Conservation (phyloP, 306 rosid species). For the Cicer pinnatifidum region DNA sequence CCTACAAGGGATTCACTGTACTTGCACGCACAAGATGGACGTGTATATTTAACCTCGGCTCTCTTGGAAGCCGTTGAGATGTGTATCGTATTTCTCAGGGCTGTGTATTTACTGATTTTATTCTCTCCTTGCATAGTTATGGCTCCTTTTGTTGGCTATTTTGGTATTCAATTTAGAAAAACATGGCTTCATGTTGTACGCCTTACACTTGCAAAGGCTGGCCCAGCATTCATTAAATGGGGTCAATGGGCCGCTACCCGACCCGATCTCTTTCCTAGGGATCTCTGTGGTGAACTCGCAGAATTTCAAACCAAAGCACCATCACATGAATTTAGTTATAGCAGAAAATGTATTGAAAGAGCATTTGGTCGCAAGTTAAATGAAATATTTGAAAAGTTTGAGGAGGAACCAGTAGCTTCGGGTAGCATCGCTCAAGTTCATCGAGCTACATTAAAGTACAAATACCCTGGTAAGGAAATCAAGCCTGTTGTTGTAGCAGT, state of each 20-base stretch:
- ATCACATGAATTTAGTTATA: conserved; percentile 65
- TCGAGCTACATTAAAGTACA: conserved; percentile 71
- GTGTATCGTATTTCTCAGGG: conserved; percentile 64
- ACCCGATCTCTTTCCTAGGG: conserved; percentile 79
- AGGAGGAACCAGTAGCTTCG: conserved; percentile 78
- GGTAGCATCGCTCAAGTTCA: conserved; percentile 92
- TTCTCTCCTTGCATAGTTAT: conserved; percentile 72
- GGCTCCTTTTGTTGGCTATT: conserved; percentile 64
- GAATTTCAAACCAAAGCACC: conserved; percentile 78
- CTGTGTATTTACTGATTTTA: conserved; percentile 61
- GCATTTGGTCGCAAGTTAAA: conserved; percentile 70
- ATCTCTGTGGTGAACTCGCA: conserved; percentile 73
- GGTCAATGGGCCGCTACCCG: conserved; percentile 95
- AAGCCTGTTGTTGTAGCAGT: conserved; percentile 77
- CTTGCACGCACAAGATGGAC: conserved; percentile 58
- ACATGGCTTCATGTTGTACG: conserved; percentile 67
- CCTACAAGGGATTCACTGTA: conserved; percentile 52
- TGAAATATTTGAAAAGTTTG: conserved; percentile 74
- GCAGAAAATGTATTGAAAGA: conserved; percentile 63
- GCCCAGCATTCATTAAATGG: conserved; percentile 86
- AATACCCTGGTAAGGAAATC: conserved; percentile 64
- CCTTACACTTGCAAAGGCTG: conserved; percentile 70
- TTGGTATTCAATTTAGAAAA: conserved; percentile 65
- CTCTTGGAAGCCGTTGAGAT: conserved; percentile 58
- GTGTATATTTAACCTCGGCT: conserved; percentile 51